phyloP scores from a whole-genome alignment of 768 basidiomycete genomes.

The Clitopilus passeckerianus region DNA sequence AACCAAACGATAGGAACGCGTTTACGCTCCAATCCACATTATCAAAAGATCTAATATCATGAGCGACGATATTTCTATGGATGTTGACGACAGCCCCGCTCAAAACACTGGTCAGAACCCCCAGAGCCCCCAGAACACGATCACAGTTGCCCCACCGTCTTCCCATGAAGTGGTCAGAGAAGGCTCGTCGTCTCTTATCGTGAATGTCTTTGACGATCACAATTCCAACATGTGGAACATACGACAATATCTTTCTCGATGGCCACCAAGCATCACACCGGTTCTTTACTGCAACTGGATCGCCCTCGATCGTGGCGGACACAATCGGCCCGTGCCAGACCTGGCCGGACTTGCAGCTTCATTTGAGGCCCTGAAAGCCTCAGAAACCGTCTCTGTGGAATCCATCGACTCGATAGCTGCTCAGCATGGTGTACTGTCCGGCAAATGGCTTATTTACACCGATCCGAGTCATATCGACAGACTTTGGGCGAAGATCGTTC shows the following conservation, averaged over 20 bases:
- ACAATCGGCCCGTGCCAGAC: constrained; percentile 4
- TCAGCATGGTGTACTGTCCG: constrained; percentile 22
- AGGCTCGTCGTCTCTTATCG: constrained; percentile 10
- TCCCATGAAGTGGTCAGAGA: constrained; percentile 9
- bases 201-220: constrained; percentile 17
- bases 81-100: neutral
- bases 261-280: constrained; percentile 33
- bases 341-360: constrained; percentile 11
- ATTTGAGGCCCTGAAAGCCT: constrained; percentile 16
- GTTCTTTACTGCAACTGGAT: constrained; percentile 28
- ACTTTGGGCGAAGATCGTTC: constrained; percentile 29
- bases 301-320: constrained; percentile 19
- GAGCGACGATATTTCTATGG: neutral
- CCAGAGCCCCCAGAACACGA: neutral
- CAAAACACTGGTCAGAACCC: neutral
- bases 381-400: constrained; percentile 21
- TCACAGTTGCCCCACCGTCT: constrained; percentile 9
- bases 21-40: neutral
- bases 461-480: constrained; percentile 23
- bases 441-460: constrained; percentile 37
- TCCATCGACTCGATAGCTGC: constrained; percentile 28
- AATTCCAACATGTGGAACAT: constrained; percentile 18
- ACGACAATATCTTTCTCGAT: constrained; percentile 24
- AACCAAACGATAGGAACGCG: neutral
- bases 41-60: neutral